Percentiles rank a stretch among this genome's conserved stretches.
Conservation (phyloP, 2,329 filamentous ascomycete species). For the Curvularia eragrostidis region DNA sequence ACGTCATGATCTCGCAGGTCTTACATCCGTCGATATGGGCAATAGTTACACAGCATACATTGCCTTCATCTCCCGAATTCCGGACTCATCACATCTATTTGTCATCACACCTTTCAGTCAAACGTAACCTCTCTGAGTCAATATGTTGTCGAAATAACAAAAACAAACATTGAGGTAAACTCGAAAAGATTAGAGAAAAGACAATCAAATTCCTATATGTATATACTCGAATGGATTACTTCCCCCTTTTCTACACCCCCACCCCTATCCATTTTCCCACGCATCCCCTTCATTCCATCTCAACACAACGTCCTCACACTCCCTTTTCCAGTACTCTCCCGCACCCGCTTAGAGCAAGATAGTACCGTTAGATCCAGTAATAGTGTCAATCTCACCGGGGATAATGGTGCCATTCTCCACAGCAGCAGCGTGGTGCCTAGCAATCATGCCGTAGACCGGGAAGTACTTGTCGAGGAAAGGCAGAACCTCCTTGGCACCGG, state of each 20-base stretch:
- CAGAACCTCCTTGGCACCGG: constrained; percentile 61
- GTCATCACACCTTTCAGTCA: no score
- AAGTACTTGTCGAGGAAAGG: constrained; percentile 70
- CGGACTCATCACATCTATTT: neutral
- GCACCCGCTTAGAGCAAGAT: constrained; percentile 14
- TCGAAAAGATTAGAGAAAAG: neutral
- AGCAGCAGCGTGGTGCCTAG: constrained; percentile 66
- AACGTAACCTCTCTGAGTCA: neutral
- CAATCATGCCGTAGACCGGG: constrained; percentile 69
- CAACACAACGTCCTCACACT: neutral
- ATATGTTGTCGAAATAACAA: no score
- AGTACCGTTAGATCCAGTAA: constrained; percentile 29
- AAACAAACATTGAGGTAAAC: neutral
- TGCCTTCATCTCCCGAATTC: neutral
- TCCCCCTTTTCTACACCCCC: neutral
- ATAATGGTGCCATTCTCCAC: constrained; percentile 65
- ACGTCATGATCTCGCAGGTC: neutral
- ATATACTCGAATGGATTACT: neutral
- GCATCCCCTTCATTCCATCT: neutral
- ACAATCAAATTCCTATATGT: neutral
- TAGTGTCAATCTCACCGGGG: constrained; percentile 59
- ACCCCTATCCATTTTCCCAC: neutral
- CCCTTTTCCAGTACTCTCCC: neutral
- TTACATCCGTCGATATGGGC: neutral
- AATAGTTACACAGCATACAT: neutral